Evolutionary conservation across 2,329 filamentous ascomycete genomes (phyloP).

Genomic region (Zarea fungicola): DNA sequence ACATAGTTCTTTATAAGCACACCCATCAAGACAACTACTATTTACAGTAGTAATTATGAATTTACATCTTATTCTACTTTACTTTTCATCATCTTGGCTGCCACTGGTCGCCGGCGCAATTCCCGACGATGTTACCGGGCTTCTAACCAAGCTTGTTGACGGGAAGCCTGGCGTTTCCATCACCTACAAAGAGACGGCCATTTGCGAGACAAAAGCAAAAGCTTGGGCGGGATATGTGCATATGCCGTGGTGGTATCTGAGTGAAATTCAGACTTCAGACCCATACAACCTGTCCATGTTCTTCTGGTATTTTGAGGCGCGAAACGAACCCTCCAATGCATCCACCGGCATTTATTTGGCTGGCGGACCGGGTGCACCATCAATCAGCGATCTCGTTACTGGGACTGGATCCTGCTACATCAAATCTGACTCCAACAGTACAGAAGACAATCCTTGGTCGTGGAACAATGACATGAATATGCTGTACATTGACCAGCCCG

Average conservation of each 20-base stretch:
- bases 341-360: constrained; percentile 52
- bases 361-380: constrained; percentile 57
- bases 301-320: constrained; percentile 40
- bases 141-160: neutral
- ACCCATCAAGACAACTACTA: too few species aligned
- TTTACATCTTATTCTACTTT: neutral
- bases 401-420: constrained; percentile 32
- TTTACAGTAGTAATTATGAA: neutral
- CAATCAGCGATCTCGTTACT: constrained; percentile 19
- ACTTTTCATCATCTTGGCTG: neutral
- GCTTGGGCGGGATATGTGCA: constrained; percentile 11
- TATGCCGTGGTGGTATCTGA: constrained; percentile 8
- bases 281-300: constrained; percentile 25
- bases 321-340: constrained; percentile 22
- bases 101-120: neutral
- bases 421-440: constrained; percentile 44
- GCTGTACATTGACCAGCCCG: constrained; percentile 53
- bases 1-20: too few species aligned
- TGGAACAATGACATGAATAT: constrained; percentile 50
- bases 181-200: constrained; percentile 6
- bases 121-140: neutral
- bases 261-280: constrained; percentile 2
- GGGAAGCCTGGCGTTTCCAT: constrained; percentile 5
- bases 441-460: constrained; percentile 50
- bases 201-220: constrained; percentile 7